phyloP scores from a whole-genome alignment of 106 monocot genomes.

The Dioscorea zingiberensis region DNA sequence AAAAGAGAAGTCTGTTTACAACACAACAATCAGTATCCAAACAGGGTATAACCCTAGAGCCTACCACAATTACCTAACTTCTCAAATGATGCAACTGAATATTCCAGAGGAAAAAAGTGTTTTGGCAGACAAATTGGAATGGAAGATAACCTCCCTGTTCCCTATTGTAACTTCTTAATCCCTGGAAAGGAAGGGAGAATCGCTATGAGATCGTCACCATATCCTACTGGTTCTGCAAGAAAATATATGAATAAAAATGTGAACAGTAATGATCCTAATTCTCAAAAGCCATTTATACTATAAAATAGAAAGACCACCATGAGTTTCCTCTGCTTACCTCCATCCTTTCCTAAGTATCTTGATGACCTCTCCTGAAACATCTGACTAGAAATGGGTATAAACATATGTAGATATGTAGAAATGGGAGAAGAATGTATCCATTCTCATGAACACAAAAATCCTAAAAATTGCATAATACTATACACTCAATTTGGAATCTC shows the following conservation, averaged over 20 bases:
- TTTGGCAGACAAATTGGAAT: too few relatives aligned
- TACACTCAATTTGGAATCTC: conserved; percentile 82
- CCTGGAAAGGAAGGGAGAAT: conserved; percentile 78
- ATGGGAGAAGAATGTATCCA: not conserved
- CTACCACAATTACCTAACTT: too few relatives aligned
- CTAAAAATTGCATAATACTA: not conserved
- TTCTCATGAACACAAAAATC: not conserved
- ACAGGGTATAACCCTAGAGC: too few relatives aligned
- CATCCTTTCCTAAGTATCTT: conserved; percentile 70
- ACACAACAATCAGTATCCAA: too few relatives aligned
- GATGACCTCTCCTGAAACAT: conserved; percentile 74
- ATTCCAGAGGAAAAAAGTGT: too few relatives aligned
- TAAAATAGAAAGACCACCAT: not conserved
- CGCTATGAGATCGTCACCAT: conserved; percentile 69
- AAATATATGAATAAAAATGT: not conserved
- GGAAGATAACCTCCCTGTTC: too few relatives aligned
- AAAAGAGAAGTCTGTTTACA: too few relatives aligned
- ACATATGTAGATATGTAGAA: not conserved
- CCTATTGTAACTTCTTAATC: conserved; percentile 33
- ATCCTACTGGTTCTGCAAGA: conserved; percentile 65
- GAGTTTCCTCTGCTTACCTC: conserved; percentile 26
- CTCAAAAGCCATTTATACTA: too few relatives aligned
- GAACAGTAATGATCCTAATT: too few relatives aligned
- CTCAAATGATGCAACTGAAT: too few relatives aligned
- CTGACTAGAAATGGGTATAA: conserved; percentile 46